Evolutionary conservation across 805 yeast species (phyloP), one percentile per base, ranked within the genome.

Genomic region (Wickerhamomyces subpelliculosus): DNA sequence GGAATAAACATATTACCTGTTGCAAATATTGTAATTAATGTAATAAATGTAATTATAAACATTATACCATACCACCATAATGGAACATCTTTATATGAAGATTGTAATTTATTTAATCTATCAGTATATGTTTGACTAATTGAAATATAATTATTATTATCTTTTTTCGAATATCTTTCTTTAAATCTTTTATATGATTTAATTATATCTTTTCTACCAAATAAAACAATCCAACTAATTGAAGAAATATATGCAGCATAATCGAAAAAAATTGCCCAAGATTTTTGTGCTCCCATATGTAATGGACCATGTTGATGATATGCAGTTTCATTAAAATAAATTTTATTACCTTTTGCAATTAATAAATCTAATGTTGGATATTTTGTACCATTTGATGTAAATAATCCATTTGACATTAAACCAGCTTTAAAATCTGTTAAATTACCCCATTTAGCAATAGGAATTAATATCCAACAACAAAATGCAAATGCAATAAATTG

Each of bases 181-280:
- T 35, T 35, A 16, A 35, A 35, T 25, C 30, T 35, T 3, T 8
- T 13, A 19, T 20, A 35, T 3, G 30, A 34, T 5, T 29, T 36
- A 67, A 66, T 42, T 23, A 57, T 24, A 29, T 56, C 58, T 6
- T 42, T 35, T 23, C 34, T 45, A 6, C 60, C 62, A 43, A 58
- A 58, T 14, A 20, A 48, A 32, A 5, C 38, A 4, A 72, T 65
- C 75, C 76, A 72, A 1, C 61, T 55, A 5, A 71, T 46, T 1
- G 77, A 76, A 45, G 73, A 65, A 2, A 65, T 49, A 44, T 72
- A 72, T 0, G 76, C 73, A 2, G 76, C 77, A 43, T 69, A 72
- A 45, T 72, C 78, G 44, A 72, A 72, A 38, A 72, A 70, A 47
- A 70, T 69, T 47, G 68, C 68, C 69, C 75, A 67, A 1, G 69